Base-by-base conservation (phyloP, 2,329 filamentous ascomycete genomes). In the Trichoderma koningiopsis region DNA sequence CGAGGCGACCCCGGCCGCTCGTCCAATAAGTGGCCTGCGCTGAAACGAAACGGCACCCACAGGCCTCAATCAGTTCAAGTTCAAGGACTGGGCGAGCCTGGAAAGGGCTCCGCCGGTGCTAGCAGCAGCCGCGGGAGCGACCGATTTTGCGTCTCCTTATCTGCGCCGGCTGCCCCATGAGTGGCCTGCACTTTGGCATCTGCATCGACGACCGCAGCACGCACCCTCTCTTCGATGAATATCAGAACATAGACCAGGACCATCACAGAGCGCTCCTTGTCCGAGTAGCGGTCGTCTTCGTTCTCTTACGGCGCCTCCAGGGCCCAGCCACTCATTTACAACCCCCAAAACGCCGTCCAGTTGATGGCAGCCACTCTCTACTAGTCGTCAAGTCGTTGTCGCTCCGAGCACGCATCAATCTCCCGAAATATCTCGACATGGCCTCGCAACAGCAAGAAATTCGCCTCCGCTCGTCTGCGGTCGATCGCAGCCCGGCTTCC, bases 181-280 rank as follows among this genome's bases (percentile, higher is more conserved):
- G 81, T 75, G 79, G 78, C 74, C 81, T 81, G 75, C 80, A 84
- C 71, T 75, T 85, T 70, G 79, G 80, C 76, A 78, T 84, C 72
- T 86, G 84, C 76, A 80, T 81, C 75, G 77, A 80, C 73, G 81
- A 83, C 77, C 80, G 82, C 74, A 82, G 79, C 75, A 81, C 82
- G 74, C 79, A 78, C 77, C 74, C 80, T 77, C 78, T 85, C 75
- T 78, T 83, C 72, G 75, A 84, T 79, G 81, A 85, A 72, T 78
- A 81, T 70, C 78, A 78, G 72, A 80, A 80, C 72, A 75, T 83
- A 72, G 80, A 79, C 70, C 79, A 76, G 72, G 71, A 74, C 73
- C 75, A 80, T 72, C 73, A 80, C 75, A 82, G 79, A 80, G 80
- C 81, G 71, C 76, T 82, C 75, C 79, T 80, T 75, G 77, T 82